These are phyloP conservation scores for Pisolithus marmoratus DNA, from an alignment of 768 basidiomycete species.

Conservation along the genomic window DNA sequence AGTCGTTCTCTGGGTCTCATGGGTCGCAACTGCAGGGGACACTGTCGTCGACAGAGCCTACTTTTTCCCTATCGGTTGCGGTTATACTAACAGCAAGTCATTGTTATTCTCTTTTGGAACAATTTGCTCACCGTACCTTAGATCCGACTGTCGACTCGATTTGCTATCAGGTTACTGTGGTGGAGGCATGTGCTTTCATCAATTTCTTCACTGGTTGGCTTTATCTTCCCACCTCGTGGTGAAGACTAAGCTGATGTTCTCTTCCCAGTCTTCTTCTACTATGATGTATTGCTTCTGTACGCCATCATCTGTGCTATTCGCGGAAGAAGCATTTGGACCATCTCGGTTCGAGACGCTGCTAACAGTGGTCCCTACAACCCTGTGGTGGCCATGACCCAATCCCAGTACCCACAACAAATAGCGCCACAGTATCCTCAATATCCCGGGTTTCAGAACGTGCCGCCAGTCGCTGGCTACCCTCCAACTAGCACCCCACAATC, in stretches of 20 bases:
- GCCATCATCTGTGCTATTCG: conserved; percentile 17
- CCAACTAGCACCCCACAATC: conserved; percentile 1
- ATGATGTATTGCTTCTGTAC: conserved; percentile 15
- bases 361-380: neutral
- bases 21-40: conserved; percentile 13
- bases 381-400: conserved; percentile 4
- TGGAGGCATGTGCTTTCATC: conserved; percentile 18
- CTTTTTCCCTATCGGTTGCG: conserved; percentile 15
- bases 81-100: conserved; percentile 7
- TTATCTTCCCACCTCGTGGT: neutral
- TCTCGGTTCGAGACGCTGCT: conserved; percentile 17
- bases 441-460: neutral
- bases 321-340: conserved; percentile 19
- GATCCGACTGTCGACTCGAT: conserved; percentile 1
- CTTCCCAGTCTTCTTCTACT: conserved; percentile 20
- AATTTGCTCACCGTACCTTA: neutral
- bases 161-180: conserved; percentile 14
- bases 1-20: conserved; percentile 20
- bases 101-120: neutral
- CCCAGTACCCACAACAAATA: conserved; percentile 5
- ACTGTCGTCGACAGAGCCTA: conserved; percentile 4
- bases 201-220: conserved; percentile 20
- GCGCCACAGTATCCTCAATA: conserved; percentile 6
- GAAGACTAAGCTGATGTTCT: neutral
- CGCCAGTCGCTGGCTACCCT: neutral